Evolutionary conservation across 2,329 filamentous ascomycete genomes (phyloP).

Genomic region (Pseudofabraea citricarpa): DNA sequence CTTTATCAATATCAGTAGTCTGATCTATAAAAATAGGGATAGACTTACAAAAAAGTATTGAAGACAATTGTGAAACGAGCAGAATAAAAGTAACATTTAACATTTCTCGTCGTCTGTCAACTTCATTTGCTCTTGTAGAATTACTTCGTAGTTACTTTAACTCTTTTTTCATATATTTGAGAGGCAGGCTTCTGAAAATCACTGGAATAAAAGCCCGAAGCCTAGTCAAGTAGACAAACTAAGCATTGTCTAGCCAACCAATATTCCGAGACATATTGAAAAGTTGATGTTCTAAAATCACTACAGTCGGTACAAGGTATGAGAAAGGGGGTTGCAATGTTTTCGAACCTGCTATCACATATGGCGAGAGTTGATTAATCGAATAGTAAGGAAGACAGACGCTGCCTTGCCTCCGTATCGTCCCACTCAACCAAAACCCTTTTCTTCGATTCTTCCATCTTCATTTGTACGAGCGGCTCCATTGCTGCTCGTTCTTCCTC

Average conservation of each 20-base stretch:
- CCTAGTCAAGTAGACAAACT: not conserved
- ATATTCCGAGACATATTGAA: not conserved
- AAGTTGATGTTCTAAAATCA: not conserved
- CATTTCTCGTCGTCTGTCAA: not conserved
- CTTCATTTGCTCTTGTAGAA: not conserved
- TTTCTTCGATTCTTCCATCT: conserved; percentile 23
- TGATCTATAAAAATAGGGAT: not conserved
- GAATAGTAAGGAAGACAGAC: conserved; percentile 2
- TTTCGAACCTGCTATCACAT: not conserved
- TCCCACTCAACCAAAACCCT: conserved; percentile 11
- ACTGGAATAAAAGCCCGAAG: not conserved
- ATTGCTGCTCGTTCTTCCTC: conserved; percentile 21
- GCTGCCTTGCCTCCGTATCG: conserved; percentile 1
- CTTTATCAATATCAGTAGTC: not conserved
- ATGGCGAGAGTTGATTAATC: not conserved
- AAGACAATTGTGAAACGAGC: not conserved
- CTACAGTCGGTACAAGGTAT: not conserved
- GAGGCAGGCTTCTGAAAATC: not conserved
- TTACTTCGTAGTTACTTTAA: not conserved
- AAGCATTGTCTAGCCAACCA: not conserved
- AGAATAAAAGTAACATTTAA: not conserved
- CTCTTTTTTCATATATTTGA: not conserved
- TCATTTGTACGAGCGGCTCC: conserved; percentile 27
- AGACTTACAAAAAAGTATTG: not conserved
- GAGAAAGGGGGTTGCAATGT: not conserved